A percentile compares a stretch with the other conserved stretches of the same genome.
These are phyloP conservation scores for Jaenimonas drosophilae DNA, from an alignment of 208 protist species.

Conservation along the genomic window DNA sequence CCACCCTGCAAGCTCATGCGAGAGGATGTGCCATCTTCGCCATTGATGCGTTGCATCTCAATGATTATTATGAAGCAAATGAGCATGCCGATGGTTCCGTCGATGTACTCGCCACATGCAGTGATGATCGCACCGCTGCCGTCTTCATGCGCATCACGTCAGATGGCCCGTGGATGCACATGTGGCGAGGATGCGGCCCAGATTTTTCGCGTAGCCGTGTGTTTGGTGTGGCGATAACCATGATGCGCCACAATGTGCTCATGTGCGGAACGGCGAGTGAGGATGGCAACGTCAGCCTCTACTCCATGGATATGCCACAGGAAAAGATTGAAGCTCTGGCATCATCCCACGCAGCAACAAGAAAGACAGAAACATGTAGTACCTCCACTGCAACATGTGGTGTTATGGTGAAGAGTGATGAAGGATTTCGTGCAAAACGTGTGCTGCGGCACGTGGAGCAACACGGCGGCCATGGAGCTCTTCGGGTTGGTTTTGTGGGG, in stretches of 20 bases:
- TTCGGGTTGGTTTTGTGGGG: slow-evolving; percentile 25
- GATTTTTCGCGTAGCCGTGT: slow-evolving; percentile 41
- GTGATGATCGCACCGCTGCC: slow-evolving; percentile 59
- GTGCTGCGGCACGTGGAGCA: slow-evolving; percentile 4
- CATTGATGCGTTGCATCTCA: slow-evolving; percentile 9
- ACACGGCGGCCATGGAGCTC: slow-evolving; percentile 57
- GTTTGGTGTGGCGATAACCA: slow-evolving; percentile 44
- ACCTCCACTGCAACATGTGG: too few relatives aligned
- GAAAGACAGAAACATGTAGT: neutral
- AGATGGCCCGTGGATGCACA: slow-evolving; percentile 14
- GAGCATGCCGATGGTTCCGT: neutral
- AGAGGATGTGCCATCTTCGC: slow-evolving; percentile 61
- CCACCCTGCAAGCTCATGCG: slow-evolving; percentile 25
- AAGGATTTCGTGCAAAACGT: neutral
- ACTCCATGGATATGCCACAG: too few relatives aligned
- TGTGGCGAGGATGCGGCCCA: slow-evolving; percentile 25
- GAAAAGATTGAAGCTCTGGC: neutral
- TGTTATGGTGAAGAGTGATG: too few relatives aligned
- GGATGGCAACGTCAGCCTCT: neutral
- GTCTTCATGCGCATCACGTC: slow-evolving; percentile 14
- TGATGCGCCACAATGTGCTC: neutral
- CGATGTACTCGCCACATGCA: slow-evolving; percentile 48
- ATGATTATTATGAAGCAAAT: neutral
- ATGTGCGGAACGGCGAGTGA: neutral
- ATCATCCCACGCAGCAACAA: neutral